phyloP scores from a whole-genome alignment of 148 eudicot species.

The Persicaria maculosa region DNA sequence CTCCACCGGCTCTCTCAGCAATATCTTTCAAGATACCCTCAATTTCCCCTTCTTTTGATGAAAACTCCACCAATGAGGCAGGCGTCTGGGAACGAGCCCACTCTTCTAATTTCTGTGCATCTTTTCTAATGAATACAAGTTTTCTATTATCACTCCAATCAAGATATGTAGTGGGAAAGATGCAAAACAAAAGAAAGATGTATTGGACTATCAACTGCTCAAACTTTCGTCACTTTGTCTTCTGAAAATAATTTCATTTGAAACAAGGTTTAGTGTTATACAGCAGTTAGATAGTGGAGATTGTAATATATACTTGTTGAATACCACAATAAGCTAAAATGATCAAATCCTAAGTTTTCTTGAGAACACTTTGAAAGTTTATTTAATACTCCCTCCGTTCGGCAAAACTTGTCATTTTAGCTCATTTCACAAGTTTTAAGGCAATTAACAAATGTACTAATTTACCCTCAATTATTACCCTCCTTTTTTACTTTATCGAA shows the following conservation, averaged over 20 bases:
- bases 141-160: conserved; percentile 15
- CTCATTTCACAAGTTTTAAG: too few species aligned
- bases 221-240: not conserved
- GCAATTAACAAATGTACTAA: too few species aligned
- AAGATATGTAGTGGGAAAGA: not conserved
- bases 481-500: too few species aligned
- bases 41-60: conserved; percentile 74
- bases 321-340: not conserved
- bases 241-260: not conserved
- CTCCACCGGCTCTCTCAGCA: conserved; percentile 66
- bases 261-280: not conserved
- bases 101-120: conserved; percentile 83
- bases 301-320: not conserved
- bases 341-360: not conserved
- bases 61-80: conserved; percentile 63
- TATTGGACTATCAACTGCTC: not conserved
- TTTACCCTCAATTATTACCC: too few species aligned
- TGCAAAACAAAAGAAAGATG: not conserved
- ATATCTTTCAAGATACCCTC: conserved; percentile 73
- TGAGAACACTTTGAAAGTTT: not conserved
- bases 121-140: conserved; percentile 43
- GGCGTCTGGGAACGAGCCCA: conserved; percentile 80
- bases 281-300: not conserved
- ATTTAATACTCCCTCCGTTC: too few species aligned
- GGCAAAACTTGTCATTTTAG: too few species aligned